Evolutionary conservation across 805 yeast genomes (phyloP).

Genomic region (Cyberlindnera americana): DNA sequence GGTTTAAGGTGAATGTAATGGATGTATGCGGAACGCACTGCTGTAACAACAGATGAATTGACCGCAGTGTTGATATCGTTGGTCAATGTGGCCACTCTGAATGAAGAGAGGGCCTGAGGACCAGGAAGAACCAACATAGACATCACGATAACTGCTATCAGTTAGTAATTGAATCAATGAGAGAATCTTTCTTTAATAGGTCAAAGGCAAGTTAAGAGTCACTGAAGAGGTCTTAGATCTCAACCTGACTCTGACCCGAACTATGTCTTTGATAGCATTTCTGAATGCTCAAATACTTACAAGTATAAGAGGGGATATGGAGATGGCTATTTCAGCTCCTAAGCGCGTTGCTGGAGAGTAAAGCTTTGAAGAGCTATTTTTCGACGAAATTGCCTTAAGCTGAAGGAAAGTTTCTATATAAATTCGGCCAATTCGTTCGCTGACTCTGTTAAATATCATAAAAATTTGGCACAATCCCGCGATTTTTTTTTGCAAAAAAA

Average conservation of each 20-base stretch:
- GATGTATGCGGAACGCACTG: conserved; percentile 69
- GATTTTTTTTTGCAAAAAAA: no score
- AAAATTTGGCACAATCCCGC: conserved; percentile 4
- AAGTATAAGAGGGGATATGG: no score
- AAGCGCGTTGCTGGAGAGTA: conserved; percentile 4
- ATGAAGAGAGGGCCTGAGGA: conserved; percentile 83
- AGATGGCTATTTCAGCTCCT: conserved; percentile 15
- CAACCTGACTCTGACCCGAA: conserved; percentile 4
- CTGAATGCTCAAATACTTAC: no score
- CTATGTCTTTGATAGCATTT: no score
- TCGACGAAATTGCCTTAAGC: no score
- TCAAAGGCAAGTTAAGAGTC: no score
- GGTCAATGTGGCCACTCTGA: conserved; percentile 72
- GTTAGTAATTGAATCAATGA: conserved; percentile 1
- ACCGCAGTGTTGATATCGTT: conserved; percentile 70
- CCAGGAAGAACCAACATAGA: conserved; percentile 67
- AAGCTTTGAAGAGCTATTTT: no score
- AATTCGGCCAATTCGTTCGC: conserved; percentile 7
- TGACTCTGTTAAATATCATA: conserved; percentile 11
- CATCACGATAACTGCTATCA: conserved; percentile 24
- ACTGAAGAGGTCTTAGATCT: no score
- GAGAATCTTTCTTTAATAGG: no score
- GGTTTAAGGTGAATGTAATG: conserved; percentile 70
- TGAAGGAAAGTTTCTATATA: no score
- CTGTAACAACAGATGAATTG: conserved; percentile 58